Evolutionary conservation across 148 eudicot species (phyloP).

Genomic region (Chenopodium album): DNA sequence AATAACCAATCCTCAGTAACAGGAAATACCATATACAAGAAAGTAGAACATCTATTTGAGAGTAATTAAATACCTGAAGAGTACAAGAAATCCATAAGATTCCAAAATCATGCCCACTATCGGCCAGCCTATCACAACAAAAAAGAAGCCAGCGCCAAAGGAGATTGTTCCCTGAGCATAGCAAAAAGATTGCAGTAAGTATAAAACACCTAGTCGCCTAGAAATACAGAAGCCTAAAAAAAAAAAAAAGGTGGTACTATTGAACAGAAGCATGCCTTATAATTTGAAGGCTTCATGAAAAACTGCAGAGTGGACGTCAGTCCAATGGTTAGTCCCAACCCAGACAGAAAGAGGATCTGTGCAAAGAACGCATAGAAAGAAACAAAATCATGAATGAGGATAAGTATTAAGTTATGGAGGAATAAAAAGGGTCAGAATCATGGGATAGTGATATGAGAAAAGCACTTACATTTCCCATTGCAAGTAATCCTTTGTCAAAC

Average conservation of each 20-base stretch:
- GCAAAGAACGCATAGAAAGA: not conserved
- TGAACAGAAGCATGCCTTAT: slow-evolving; percentile 38
- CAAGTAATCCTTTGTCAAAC: slow-evolving; percentile 91
- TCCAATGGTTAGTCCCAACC: slow-evolving; percentile 86
- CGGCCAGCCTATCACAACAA: slow-evolving; percentile 91
- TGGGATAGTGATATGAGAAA: not conserved
- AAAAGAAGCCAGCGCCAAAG: slow-evolving; percentile 86
- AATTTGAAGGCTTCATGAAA: slow-evolving; percentile 84
- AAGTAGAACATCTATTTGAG: slow-evolving; percentile 1
- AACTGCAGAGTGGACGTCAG: slow-evolving; percentile 77
- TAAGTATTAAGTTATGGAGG: not conserved
- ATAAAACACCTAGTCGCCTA: not conserved
- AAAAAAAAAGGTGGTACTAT: no score
- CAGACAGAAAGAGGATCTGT: slow-evolving; percentile 93
- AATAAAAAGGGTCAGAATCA: not conserved
- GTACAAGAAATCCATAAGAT: slow-evolving; percentile 86
- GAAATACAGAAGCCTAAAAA: not conserved
- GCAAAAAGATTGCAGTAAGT: slow-evolving; percentile 10
- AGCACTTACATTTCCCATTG: slow-evolving; percentile 89
- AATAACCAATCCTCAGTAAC: slow-evolving; percentile 18
- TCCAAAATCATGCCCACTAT: slow-evolving; percentile 87
- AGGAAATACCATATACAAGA: slow-evolving; percentile 1
- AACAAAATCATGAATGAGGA: slow-evolving; percentile 1
- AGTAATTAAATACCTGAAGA: slow-evolving; percentile 66
- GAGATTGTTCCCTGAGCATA: slow-evolving; percentile 76